Base-by-base conservation (phyloP, 2,329 filamentous ascomycete species). In the Aureobasidium sp. region DNA sequence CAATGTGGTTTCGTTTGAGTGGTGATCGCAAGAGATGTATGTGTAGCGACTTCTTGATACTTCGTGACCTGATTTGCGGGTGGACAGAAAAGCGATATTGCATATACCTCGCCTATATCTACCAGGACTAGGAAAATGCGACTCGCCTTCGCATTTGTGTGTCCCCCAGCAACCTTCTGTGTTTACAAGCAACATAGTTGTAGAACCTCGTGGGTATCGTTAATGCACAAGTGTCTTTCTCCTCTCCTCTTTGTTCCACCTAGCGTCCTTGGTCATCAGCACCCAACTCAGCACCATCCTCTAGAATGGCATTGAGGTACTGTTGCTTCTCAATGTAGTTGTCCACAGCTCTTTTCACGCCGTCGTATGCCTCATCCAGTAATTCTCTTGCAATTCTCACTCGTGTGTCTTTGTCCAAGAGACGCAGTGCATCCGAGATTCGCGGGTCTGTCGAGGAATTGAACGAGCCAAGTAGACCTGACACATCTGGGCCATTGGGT, bases 321-420 rank as follows among this genome's bases (percentile, higher is more conserved):
- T 60, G 44, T 11, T 60, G 44, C 11, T 60, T 60, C 45, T 60
- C 44, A 17, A 60, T 51, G 36, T 60, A 60, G 20, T 60, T 60
- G 57, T 60, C 57, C 34, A 60, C 57, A 22, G 57, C 57, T 25
- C 57, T 49, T 36, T 60, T 60, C 9, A 60, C 57, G 9, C 45
- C 57, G 6, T 60, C 57, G 29, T 60, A 60, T 14, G 57, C 57
- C 36, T 60, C 57, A 6, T 39, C 36, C 44, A 60, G n/a, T 36
- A 60, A 22, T n/a, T 60, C 57, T 45, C 45, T 49, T 5, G 57
- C 57, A 41, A 60, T 60, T n/a, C 57, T 39, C 7, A 49, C 44
- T 22, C 57, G 45, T 5, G 57, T 60, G 27, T 60, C 57, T 17
- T 51, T 49, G 45, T 60, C 57, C 34, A 60, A 17, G 1, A 60